Evolutionary conservation across 768 basidiomycete species (phyloP), one percentile per base, ranked within the genome.

Genomic region (Hericium coralloides): DNA sequence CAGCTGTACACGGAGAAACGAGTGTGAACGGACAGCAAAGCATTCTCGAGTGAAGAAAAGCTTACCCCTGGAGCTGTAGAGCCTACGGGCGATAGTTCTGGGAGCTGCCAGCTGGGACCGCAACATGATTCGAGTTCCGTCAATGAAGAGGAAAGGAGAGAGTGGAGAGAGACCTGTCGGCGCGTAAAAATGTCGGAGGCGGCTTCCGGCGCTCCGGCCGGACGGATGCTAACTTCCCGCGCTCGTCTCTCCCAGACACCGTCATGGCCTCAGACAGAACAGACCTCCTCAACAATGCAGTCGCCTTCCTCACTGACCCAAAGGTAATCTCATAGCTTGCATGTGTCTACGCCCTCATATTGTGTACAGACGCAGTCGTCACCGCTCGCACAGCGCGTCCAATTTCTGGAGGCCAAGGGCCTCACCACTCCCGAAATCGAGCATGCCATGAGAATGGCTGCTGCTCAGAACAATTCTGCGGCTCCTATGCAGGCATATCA

Each of bases 401-500:
- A 91, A 60, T 99, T 98, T 74, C 80, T 99, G n/a, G 88, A 97
- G 65, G 87, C 92, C 6, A 98, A 98, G 70, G 97, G 97, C 2
- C 76, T 99, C 37, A 85, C 84, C 0, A 76, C 78, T 6, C 70
- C 75, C 15, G 95, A 99, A 72, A 94, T 98, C 59, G 91, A 97
- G 68, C 75, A 83, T 31, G 94, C 92, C 1, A 69, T 98, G 67
- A 79, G 79, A 58, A 85, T 85, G 66, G 79, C 84, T 0, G 69
- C 82, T 26, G 58, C 67, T 17, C 68, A 54, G 39, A 65, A 68
- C 43, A 58, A 56, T 31, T 23, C 61, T 38, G 57, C 53, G 14
- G 39, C 66, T 20, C 61, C 59, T 31, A 39, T 43, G 36, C 38
- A 62, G 8, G 12, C 58, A 10, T 65, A 66, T 52, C 59, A 58